Base-by-base conservation (phyloP, 2,329 filamentous ascomycete genomes). In the Colletotrichum siamense region DNA sequence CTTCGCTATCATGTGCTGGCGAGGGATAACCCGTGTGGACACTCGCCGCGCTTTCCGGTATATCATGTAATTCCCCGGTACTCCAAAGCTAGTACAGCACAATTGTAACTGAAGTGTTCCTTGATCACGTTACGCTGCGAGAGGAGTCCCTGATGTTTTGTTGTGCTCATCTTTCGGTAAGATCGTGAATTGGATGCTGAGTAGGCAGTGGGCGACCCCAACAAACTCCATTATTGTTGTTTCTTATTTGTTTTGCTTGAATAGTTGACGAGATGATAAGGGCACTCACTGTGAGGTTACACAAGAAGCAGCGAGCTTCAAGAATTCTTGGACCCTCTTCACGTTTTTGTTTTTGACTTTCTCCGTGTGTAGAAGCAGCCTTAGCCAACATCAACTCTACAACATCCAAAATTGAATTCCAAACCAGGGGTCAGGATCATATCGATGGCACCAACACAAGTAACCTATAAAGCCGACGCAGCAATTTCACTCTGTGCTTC, bases 291-390 rank as follows among this genome's bases (percentile, higher is more conserved):
- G 2, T 5, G 16, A 44, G 16, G 5, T 44, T 44, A 3, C 6
- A 3, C 1, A 18, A 18, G 8, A 44, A 18, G 8, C 7, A 44
- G 16, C 16, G 16, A 44, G 16, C 16, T 44, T 4, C 16, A 18
- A 7, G 5, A 9, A 8, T 8, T 44, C 36, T 10, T 0, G 16
- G 8, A 6, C 0, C 2, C 16, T 44, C 16, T 10, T n/a, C 0
- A 8, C 16, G 3, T 44, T 18, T 10, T 44, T 44, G 0, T 3
- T 0, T 2, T 44, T 18, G 8, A n/a, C 36, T 5, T n/a, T 44
- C 16, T 44, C 8, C 16, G 5, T 18, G 16, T n/a, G 8, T 18
- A 44, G 16, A 44, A n/a, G 2, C 36, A 44, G 8, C 8, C 4
- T 3, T 44, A 44, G 36, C 36, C 36, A 44, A 9, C 36, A 44